A percentile compares a stretch with the other conserved stretches of the same genome.
phyloP scores from a whole-genome alignment of 345 rosid species.

The Raphanus sativus region DNA sequence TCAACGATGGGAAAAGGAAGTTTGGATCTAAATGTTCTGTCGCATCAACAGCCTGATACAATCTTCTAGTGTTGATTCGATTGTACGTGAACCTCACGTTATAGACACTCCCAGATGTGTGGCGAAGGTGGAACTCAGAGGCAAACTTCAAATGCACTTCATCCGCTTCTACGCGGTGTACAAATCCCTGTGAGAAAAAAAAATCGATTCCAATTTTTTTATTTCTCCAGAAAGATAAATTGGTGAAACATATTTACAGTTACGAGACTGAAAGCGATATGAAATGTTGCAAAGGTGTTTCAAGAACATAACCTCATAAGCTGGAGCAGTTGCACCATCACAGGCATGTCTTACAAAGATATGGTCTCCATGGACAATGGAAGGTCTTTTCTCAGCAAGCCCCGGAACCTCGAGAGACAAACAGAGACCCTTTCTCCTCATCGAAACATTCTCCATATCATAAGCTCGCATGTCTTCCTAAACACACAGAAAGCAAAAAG shows the following conservation, averaged over 20 bases:
- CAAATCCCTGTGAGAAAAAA: conserved; percentile 59
- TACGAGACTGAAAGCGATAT: neutral
- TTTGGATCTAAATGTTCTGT: conserved; percentile 49
- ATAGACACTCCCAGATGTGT: conserved; percentile 53
- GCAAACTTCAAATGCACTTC: conserved; percentile 71
- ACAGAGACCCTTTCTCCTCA: conserved; percentile 57
- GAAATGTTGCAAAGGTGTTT: neutral
- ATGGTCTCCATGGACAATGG: conserved; percentile 76
- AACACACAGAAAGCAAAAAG: conserved; percentile 1
- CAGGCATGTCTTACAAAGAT: conserved; percentile 54
- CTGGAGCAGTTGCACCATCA: conserved; percentile 32
- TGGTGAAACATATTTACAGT: conserved; percentile 3
- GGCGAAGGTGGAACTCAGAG: conserved; percentile 49
- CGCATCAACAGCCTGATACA: conserved; percentile 73
- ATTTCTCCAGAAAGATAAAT: neutral
- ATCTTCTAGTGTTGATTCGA: conserved; percentile 65
- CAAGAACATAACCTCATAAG: conserved; percentile 52
- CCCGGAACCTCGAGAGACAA: conserved; percentile 78
- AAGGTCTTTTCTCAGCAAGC: conserved; percentile 92
- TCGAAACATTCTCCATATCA: conserved; percentile 63
- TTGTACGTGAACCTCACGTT: conserved; percentile 73
- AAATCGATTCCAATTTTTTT: neutral
- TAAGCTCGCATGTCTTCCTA: conserved; percentile 81
- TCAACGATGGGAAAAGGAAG: conserved; percentile 64
- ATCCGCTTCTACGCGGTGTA: conserved; percentile 86